Evolutionary conservation across 139 green algal species (phyloP).

Genomic region (Mychonastes homosphaera): DNA sequence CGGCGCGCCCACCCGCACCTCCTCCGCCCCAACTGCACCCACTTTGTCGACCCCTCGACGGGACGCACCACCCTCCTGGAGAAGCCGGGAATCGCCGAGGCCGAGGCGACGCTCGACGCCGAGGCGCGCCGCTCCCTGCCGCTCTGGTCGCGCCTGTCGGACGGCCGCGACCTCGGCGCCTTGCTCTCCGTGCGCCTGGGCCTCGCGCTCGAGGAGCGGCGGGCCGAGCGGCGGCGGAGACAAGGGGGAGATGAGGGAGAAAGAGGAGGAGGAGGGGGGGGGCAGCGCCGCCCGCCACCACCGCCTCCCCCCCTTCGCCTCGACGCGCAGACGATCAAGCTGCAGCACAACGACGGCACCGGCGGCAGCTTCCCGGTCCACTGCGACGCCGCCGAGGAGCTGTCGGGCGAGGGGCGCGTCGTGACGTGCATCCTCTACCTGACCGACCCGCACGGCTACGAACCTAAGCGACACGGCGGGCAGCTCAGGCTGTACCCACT

Average conservation of each 20-base stretch:
- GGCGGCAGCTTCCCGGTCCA: slow-evolving; percentile 74
- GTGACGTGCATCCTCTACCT: slow-evolving; percentile 67
- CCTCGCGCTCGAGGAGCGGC: too few species aligned
- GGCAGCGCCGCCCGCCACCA: slow-evolving; percentile 32
- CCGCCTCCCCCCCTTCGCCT: slow-evolving; percentile 47
- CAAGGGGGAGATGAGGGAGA: slow-evolving; percentile 33
- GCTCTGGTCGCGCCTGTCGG: background rate
- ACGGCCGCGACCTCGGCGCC: background rate
- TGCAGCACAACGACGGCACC: slow-evolving; percentile 52
- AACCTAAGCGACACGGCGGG: slow-evolving; percentile 36
- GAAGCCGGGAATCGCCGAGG: slow-evolving; percentile 46
- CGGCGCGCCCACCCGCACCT: slow-evolving; percentile 1
- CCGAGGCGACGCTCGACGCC: slow-evolving; percentile 28
- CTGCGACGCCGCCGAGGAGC: slow-evolving; percentile 47
- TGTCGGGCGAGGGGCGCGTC: slow-evolving; percentile 12
- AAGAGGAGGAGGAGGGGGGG: slow-evolving; percentile 12
- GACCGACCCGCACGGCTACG: slow-evolving; percentile 41
- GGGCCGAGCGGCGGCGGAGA: too few species aligned
- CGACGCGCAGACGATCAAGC: slow-evolving; percentile 59
- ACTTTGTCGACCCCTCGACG: slow-evolving; percentile 30
- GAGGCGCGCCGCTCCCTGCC: slow-evolving; percentile 9
- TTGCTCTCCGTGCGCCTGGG: background rate
- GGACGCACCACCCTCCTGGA: slow-evolving; percentile 26
- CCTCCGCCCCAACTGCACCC: slow-evolving; percentile 57
- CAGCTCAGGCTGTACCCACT: slow-evolving; percentile 64